Percentiles rank a stretch among this genome's conserved stretches.
Conservation (phyloP, 1,139 yeast species). For the Suhomyces maxii region DNA sequence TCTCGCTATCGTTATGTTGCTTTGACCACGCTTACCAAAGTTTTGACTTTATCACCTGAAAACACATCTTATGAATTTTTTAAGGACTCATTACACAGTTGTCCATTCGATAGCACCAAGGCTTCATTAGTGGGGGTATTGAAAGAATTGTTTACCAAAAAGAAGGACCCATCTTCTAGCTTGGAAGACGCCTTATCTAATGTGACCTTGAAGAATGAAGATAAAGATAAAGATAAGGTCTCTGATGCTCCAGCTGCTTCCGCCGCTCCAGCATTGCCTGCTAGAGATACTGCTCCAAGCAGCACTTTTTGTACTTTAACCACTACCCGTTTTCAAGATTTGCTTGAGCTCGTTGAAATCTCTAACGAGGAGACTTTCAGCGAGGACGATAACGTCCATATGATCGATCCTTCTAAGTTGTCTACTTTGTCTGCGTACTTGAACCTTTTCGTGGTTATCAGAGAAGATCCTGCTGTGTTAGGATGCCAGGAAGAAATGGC, state of each 20-base stretch:
- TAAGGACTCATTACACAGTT: conserved; percentile 61
- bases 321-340: conserved; percentile 35
- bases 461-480: conserved; percentile 21
- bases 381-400: conserved; percentile 10
- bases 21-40: conserved; percentile 53
- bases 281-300: conserved; percentile 10
- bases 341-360: conserved; percentile 39
- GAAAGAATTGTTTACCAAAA: conserved; percentile 56
- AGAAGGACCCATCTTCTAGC: conserved; percentile 7
- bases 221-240: not conserved
- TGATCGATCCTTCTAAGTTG: conserved; percentile 30
- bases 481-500: conserved; percentile 23
- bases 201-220: not conserved
- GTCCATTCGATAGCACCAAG: conserved; percentile 66
- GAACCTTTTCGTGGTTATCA: conserved; percentile 53
- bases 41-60: conserved; percentile 59
- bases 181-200: conserved; percentile 6
- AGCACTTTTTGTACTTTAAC: conserved; percentile 40
- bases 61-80: conserved; percentile 59
- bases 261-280: conserved; percentile 25
- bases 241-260: not conserved
- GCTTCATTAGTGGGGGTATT: conserved; percentile 63
- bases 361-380: conserved; percentile 34
- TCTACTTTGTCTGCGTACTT: conserved; percentile 53
- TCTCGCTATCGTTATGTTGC: conserved; percentile 21